phyloP scores from a whole-genome alignment of 495 filamentous ascomycete species.

The Aspergillus kassunensis region DNA sequence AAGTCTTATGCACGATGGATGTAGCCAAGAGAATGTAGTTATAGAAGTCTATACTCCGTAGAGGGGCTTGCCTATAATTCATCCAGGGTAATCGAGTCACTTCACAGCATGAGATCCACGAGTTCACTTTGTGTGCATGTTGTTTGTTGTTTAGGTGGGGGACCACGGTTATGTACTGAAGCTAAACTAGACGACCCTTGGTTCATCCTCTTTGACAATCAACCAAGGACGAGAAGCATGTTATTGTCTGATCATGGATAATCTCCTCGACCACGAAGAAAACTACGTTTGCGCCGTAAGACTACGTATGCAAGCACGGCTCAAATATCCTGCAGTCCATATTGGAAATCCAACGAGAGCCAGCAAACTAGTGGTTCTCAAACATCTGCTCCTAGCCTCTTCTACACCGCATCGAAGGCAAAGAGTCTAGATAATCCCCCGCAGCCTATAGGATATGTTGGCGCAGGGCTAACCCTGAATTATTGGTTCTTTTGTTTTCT shows the following conservation, averaged over 20 bases:
- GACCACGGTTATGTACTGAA: conserved; percentile 7
- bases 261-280: background rate
- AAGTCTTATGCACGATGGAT: background rate
- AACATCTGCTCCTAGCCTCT: background rate
- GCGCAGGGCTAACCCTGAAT: background rate
- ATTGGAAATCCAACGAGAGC: conserved; percentile 12
- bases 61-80: background rate
- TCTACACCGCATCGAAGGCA: conserved; percentile 33
- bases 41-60: too few relatives aligned
- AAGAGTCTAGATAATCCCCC: conserved; percentile 10
- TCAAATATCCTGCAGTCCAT: background rate
- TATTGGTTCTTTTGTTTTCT: conserved; percentile 7
- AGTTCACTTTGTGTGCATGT: too few relatives aligned
- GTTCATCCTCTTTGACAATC: conserved; percentile 6
- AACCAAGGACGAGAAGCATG: background rate
- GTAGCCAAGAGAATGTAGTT: conserved; percentile 8
- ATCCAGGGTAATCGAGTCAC: background rate
- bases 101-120: too few relatives aligned
- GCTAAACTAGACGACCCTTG: conserved; percentile 18
- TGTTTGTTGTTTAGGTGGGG: conserved; percentile 23
- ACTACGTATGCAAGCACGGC: background rate
- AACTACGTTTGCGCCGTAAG: too few relatives aligned
- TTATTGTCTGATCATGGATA: background rate
- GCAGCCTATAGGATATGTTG: conserved; percentile 18
- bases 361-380: background rate